These are phyloP conservation scores for Ophiostoma sp. DNA, from an alignment of 2,329 filamentous ascomycete genomes.

Conservation along the genomic window DNA sequence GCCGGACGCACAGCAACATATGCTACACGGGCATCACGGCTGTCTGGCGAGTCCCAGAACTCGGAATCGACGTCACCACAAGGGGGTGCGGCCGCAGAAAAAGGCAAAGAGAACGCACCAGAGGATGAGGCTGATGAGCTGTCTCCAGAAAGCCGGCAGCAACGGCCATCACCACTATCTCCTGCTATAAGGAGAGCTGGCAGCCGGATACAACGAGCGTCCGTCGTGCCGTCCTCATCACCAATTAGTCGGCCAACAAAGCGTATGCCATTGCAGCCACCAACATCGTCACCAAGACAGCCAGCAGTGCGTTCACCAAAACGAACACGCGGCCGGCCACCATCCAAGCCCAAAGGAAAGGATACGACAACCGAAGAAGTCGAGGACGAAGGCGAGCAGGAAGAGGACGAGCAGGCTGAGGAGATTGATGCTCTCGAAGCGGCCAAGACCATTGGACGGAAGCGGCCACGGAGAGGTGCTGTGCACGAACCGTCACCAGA, in stretches of 20 bases:
- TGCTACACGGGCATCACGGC: neutral
- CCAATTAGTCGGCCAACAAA: conserved; percentile 5
- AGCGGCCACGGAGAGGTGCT: conserved; percentile 44
- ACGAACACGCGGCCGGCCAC: neutral
- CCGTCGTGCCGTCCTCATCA: conserved; percentile 25
- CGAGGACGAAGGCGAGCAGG: conserved; percentile 31
- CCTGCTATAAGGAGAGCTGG: neutral
- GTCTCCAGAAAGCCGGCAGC: conserved; percentile 26
- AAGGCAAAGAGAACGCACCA: neutral
- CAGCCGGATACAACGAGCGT: neutral
- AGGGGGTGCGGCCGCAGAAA: neutral
- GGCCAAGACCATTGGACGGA: conserved; percentile 45
- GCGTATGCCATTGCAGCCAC: conserved; percentile 11
- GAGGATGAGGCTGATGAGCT: conserved; percentile 28
- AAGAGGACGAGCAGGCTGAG: conserved; percentile 42
- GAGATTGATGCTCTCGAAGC: conserved; percentile 48
- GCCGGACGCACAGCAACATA: neutral
- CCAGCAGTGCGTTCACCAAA: neutral
- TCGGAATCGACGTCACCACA: conserved; percentile 10
- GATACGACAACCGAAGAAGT: conserved; percentile 29
- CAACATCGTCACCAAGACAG: conserved; percentile 17
- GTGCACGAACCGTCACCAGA: conserved; percentile 45
- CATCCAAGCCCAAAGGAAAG: neutral
- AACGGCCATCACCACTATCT: neutral
- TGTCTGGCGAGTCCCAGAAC: neutral